Conservation (phyloP, 768 basidiomycete genomes). For the Auricularia sp. region DNA sequence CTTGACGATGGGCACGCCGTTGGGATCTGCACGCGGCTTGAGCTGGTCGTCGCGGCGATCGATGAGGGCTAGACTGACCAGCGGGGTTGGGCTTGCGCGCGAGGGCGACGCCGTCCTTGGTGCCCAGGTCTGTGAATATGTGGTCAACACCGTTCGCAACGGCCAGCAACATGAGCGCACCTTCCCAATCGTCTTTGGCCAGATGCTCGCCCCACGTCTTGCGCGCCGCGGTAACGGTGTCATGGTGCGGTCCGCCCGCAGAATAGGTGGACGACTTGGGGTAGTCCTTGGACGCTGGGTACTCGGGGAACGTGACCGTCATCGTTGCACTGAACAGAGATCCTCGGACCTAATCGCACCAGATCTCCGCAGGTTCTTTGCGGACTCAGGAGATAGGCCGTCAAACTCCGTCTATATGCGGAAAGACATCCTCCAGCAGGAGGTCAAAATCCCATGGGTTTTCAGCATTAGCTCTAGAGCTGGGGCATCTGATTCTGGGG, state of each 20-base stretch:
- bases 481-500: no score
- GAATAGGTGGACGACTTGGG: background rate
- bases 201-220: background rate
- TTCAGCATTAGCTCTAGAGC: no score
- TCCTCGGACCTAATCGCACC: no score
- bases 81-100: background rate
- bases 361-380: no score
- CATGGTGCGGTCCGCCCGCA: background rate
- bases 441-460: no score
- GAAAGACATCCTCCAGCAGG: no score
- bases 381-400: no score
- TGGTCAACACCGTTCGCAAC: background rate
- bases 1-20: constrained; percentile 1
- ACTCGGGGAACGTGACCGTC: background rate
- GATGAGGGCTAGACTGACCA: background rate
- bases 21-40: background rate
- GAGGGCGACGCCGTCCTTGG: background rate
- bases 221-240: background rate
- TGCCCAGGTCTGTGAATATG: background rate
- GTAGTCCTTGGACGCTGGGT: background rate
- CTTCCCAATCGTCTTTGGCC: background rate
- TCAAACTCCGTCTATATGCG: no score
- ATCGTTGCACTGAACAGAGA: background rate
- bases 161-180: background rate
- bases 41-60: background rate